A percentile compares a stretch with the other conserved stretches of the same genome.
phyloP scores from a whole-genome alignment of 306 rosid genomes.

The Acmispon strigosus region DNA sequence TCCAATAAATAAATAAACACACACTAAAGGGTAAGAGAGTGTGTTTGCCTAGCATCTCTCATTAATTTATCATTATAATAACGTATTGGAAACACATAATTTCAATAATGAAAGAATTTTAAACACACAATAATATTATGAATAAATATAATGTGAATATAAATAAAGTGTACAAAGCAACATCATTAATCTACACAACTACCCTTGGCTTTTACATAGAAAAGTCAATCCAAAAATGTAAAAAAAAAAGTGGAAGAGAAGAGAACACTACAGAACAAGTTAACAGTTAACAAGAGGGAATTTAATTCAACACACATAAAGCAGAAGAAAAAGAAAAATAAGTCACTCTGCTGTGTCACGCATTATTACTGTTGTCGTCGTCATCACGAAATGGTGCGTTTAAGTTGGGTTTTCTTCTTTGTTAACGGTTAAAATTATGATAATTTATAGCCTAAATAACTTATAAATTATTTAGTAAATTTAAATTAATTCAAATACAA shows the following conservation, averaged over 20 bases:
- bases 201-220: background rate
- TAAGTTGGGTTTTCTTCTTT: slow-evolving; percentile 17
- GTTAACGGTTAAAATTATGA: too few relatives aligned
- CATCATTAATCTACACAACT: slow-evolving; percentile 11
- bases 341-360: too few relatives aligned
- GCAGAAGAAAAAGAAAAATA: background rate
- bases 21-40: too few relatives aligned
- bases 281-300: background rate
- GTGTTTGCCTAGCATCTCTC: too few relatives aligned
- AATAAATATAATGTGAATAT: background rate
- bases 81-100: background rate
- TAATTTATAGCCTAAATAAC: too few relatives aligned
- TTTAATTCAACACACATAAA: background rate
- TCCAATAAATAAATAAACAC: too few relatives aligned
- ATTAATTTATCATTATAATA: too few relatives aligned
- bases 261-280: background rate
- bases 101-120: background rate
- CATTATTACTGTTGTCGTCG: background rate
- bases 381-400: background rate
- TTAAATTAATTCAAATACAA: too few relatives aligned
- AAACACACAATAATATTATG: background rate
- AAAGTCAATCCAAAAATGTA: too few relatives aligned
- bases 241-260: too few relatives aligned
- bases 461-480: too few relatives aligned
- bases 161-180: background rate